Evolutionary conservation across 2,329 filamentous ascomycete species (phyloP).

Genomic region (Colletotrichum shisoi): DNA sequence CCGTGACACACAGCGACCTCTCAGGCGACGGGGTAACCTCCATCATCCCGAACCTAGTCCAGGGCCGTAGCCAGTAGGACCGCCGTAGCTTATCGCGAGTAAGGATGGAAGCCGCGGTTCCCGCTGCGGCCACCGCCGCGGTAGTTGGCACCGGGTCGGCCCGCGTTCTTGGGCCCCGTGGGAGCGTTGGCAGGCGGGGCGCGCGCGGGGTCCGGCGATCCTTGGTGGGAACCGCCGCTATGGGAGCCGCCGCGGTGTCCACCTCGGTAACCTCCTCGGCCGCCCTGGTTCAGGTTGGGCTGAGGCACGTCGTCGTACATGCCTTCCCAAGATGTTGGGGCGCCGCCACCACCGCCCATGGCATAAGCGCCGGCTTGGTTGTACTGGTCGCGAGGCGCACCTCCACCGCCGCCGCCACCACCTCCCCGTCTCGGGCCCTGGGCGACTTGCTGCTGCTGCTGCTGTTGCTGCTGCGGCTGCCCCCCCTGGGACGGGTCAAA

Average conservation of each 20-base stretch:
- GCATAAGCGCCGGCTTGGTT: slow-evolving; percentile 45
- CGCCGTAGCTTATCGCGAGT: slow-evolving; percentile 52
- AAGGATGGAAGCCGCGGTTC: slow-evolving; percentile 81
- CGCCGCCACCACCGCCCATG: slow-evolving; percentile 60
- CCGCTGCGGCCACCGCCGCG: slow-evolving; percentile 84
- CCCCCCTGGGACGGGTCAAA: slow-evolving; percentile 39
- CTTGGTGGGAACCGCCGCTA: slow-evolving; percentile 54
- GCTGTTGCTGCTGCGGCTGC: slow-evolving; percentile 40
- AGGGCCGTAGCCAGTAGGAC: not conserved
- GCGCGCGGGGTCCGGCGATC: slow-evolving; percentile 55
- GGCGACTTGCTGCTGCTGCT: not conserved
- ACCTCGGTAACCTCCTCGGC: slow-evolving; percentile 51
- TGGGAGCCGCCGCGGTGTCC: slow-evolving; percentile 47
- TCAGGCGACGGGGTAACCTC: not conserved
- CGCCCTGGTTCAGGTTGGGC: slow-evolving; percentile 68
- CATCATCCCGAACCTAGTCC: not conserved
- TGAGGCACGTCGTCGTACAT: slow-evolving; percentile 98
- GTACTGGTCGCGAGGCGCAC: slow-evolving; percentile 44
- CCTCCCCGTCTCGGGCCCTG: slow-evolving; percentile 46
- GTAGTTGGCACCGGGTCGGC: slow-evolving; percentile 90
- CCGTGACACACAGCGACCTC: not conserved
- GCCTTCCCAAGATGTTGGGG: slow-evolving; percentile 91
- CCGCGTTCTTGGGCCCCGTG: slow-evolving; percentile 94
- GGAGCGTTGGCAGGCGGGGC: slow-evolving; percentile 70
- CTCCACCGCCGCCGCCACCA: slow-evolving; percentile 24